Evolutionary conservation across 495 filamentous ascomycete species (phyloP).

Genomic region (Tetracladium marchalianum): DNA sequence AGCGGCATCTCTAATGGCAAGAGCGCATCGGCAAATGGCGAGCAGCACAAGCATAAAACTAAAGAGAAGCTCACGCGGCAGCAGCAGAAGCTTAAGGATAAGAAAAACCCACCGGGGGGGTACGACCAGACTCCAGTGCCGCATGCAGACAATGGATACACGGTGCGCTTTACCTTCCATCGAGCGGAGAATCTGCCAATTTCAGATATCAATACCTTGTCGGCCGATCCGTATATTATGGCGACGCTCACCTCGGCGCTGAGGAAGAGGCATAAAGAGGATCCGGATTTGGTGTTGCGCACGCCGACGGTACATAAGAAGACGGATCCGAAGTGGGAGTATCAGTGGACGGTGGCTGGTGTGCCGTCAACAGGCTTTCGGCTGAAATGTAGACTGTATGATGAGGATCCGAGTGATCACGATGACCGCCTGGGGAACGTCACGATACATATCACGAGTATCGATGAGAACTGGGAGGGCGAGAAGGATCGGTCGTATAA

Average conservation of each 20-base stretch:
- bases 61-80: slow-evolving; percentile 43
- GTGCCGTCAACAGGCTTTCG: slow-evolving; percentile 68
- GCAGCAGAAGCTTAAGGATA: slow-evolving; percentile 48
- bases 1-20: slow-evolving; percentile 1
- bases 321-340: slow-evolving; percentile 70
- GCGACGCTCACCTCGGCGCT: slow-evolving; percentile 56
- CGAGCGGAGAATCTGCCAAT: slow-evolving; percentile 69
- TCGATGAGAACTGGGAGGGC: slow-evolving; percentile 58
- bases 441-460: slow-evolving; percentile 46
- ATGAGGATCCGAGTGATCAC: slow-evolving; percentile 80
- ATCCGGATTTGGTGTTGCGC: slow-evolving; percentile 59
- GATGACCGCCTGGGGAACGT: slow-evolving; percentile 84
- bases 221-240: slow-evolving; percentile 75
- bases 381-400: slow-evolving; percentile 73
- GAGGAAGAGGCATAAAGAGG: slow-evolving; percentile 68
- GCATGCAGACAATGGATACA: slow-evolving; percentile 62
- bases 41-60: slow-evolving; percentile 9
- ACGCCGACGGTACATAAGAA: slow-evolving; percentile 64
- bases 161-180: slow-evolving; percentile 77
- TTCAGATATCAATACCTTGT: slow-evolving; percentile 64
- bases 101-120: slow-evolving; percentile 62
- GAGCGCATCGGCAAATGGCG: neutral
- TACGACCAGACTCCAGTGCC: slow-evolving; percentile 73
- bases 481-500: slow-evolving; percentile 55
- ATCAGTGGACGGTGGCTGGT: slow-evolving; percentile 80